These are phyloP conservation scores for Saccharomyces hybrid DNA, from an alignment of 1,139 yeast genomes.

Conservation along the genomic window DNA sequence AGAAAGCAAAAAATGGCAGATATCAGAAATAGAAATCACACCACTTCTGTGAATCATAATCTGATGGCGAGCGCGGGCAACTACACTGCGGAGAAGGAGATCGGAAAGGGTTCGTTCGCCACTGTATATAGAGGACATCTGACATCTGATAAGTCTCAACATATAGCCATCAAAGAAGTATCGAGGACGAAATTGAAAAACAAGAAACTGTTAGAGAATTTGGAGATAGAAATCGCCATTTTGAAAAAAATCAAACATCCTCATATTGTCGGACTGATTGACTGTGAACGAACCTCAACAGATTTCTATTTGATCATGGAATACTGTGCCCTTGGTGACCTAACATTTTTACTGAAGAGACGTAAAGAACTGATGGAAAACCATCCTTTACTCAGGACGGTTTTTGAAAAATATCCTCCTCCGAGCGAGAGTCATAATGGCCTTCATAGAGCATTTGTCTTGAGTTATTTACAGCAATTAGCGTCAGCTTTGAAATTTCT, in stretches of 20 bases:
- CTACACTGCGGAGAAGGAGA: slow-evolving; percentile 41
- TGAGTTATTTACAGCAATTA: slow-evolving; percentile 81
- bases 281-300: slow-evolving; percentile 68
- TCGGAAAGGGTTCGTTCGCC: slow-evolving; percentile 94
- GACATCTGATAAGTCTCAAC: slow-evolving; percentile 27
- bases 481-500: slow-evolving; percentile 78
- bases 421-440: slow-evolving; percentile 68
- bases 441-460: slow-evolving; percentile 64
- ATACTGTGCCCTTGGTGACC: slow-evolving; percentile 90
- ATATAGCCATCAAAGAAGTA: slow-evolving; percentile 74
- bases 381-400: slow-evolving; percentile 71
- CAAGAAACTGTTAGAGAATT: slow-evolving; percentile 78
- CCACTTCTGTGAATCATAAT: slow-evolving; percentile 7
- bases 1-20: background rate
- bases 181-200: slow-evolving; percentile 74
- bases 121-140: slow-evolving; percentile 69
- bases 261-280: slow-evolving; percentile 80
- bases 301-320: slow-evolving; percentile 95
- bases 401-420: slow-evolving; percentile 77
- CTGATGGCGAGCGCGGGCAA: slow-evolving; percentile 16
- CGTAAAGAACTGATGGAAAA: slow-evolving; percentile 63
- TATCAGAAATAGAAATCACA: background rate
- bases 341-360: slow-evolving; percentile 76
- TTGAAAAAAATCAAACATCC: slow-evolving; percentile 84
- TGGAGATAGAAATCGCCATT: slow-evolving; percentile 85